These are phyloP conservation scores for Pseudopediastrum boryanum DNA, from an alignment of 139 green algal species.

Conservation along the genomic window DNA sequence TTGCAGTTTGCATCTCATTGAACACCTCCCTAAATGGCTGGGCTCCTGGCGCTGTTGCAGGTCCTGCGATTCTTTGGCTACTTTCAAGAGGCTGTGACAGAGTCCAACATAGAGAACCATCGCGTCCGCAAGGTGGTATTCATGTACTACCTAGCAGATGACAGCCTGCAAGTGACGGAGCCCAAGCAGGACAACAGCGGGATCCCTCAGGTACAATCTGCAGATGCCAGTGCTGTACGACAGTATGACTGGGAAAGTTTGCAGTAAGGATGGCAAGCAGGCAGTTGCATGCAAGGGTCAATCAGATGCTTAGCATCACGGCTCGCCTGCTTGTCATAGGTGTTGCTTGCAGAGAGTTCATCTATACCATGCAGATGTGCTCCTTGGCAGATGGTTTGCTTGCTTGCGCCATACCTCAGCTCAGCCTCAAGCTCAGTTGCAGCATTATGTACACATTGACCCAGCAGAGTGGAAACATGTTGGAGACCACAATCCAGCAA, in stretches of 20 bases:
- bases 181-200: slow-evolving; percentile 88
- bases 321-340: neutral
- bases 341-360: neutral
- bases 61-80: slow-evolving; percentile 93
- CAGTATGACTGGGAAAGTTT: no score
- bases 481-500: no score
- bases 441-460: no score
- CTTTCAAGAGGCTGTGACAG: slow-evolving; percentile 85
- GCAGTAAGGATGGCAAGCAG: no score
- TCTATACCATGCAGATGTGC: no score
- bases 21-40: neutral
- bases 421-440: no score
- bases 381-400: no score
- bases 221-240: neutral
- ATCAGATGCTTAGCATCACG: no score
- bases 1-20: neutral
- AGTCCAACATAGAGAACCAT: slow-evolving; percentile 80
- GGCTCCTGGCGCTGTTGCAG: slow-evolving; percentile 46
- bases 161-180: slow-evolving; percentile 86
- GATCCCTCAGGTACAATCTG: slow-evolving; percentile 68
- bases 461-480: no score
- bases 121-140: slow-evolving; percentile 76
- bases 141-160: slow-evolving; percentile 89
- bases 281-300: no score
- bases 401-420: no score